Percentiles rank a stretch among this genome's conserved stretches.
Conservation (phyloP, 768 basidiomycete genomes). For the Boletus subcaerulescens region DNA sequence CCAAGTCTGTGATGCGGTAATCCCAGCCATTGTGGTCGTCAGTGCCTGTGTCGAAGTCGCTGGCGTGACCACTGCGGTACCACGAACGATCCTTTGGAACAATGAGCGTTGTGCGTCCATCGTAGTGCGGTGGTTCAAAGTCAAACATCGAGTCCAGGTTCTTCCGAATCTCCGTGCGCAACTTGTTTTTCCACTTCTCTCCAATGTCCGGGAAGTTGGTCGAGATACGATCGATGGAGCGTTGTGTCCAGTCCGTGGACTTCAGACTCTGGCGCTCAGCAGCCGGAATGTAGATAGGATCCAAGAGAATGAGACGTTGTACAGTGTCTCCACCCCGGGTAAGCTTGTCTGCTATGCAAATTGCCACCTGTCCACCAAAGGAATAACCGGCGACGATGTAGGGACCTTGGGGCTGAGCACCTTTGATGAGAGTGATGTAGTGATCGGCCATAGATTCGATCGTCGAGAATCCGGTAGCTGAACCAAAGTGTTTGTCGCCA, state of each 20-base stretch:
- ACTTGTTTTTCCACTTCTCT: conserved; percentile 30
- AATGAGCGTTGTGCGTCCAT: conserved; percentile 22
- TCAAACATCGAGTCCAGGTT: conserved; percentile 34
- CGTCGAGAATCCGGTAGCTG: conserved; percentile 26
- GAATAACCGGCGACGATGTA: conserved; percentile 28
- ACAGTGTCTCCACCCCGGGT: conserved; percentile 22
- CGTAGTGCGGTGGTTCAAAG: conserved; percentile 27
- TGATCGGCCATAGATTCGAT: conserved; percentile 32
- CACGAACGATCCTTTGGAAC: conserved; percentile 33
- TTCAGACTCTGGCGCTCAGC: conserved; percentile 28
- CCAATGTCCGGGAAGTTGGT: conserved; percentile 33
- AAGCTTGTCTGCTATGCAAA: conserved; percentile 27
- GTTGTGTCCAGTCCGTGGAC: conserved; percentile 31
- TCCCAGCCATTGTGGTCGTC: conserved; percentile 34
- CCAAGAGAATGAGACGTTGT: conserved; percentile 27
- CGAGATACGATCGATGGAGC: conserved; percentile 29
- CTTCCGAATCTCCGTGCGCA: conserved; percentile 31
- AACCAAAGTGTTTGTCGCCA: conserved; percentile 32
- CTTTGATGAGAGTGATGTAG: conserved; percentile 29
- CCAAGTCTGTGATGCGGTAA: conserved; percentile 23
- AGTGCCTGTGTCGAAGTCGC: conserved; percentile 29
- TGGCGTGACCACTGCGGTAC: conserved; percentile 29
- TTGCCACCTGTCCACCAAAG: conserved; percentile 29
- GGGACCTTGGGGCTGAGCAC: conserved; percentile 25
- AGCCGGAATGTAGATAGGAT: conserved; percentile 29